Evolutionary conservation across 106 monocot species (phyloP).

Genomic region (Dioscorea dumetorum): DNA sequence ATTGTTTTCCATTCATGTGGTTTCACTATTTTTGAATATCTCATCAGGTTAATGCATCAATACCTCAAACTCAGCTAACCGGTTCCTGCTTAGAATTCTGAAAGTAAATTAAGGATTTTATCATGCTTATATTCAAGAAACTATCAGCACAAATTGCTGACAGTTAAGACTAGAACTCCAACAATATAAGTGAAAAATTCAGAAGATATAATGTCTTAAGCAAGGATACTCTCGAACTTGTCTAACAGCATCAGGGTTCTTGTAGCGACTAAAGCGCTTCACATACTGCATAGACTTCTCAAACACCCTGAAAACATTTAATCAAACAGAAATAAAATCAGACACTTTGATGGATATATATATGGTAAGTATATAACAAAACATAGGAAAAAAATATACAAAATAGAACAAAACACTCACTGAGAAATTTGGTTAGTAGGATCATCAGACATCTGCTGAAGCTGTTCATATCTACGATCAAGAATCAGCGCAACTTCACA

Average conservation of each 20-base stretch:
- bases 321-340: slow-evolving; percentile 2
- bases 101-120: slow-evolving; percentile 31
- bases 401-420: slow-evolving; percentile 27
- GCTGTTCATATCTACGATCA: slow-evolving; percentile 56
- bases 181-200: neutral
- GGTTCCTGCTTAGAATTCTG: slow-evolving; percentile 82
- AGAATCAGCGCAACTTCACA: slow-evolving; percentile 64
- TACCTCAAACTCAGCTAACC: slow-evolving; percentile 96
- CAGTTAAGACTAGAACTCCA: neutral
- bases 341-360: neutral
- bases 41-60: neutral
- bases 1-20: neutral
- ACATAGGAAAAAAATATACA: neutral
- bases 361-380: neutral
- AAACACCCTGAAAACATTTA: slow-evolving; percentile 55
- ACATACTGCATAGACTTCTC: slow-evolving; percentile 97
- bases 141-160: neutral
- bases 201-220: neutral
- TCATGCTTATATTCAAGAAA: neutral
- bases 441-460: slow-evolving; percentile 64
- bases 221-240: slow-evolving; percentile 99
- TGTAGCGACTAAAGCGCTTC: slow-evolving; percentile 95
- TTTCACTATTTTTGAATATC: neutral
- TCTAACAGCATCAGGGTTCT: slow-evolving; percentile 76
- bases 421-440: slow-evolving; percentile 64